phyloP scores from a whole-genome alignment of 257 asterid genomes.

The Perilla frutescens region DNA sequence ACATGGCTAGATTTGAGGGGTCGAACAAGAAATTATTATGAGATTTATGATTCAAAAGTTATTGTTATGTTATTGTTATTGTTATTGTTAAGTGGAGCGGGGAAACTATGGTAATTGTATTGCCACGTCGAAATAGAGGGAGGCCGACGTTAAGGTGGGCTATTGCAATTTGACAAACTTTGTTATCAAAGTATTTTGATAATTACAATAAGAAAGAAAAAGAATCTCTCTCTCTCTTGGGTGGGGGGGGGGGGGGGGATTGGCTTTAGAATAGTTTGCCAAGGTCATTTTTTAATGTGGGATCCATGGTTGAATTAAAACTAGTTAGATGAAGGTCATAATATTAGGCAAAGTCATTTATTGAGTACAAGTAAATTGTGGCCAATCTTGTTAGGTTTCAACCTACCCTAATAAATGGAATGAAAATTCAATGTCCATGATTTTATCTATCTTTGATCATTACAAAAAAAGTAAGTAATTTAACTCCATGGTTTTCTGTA shows the following conservation, averaged over 20 bases:
- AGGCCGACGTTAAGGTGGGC: slow-evolving; percentile 41
- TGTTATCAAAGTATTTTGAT: slow-evolving; percentile 34
- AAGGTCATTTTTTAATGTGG: slow-evolving; percentile 39
- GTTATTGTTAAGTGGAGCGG: slow-evolving; percentile 15
- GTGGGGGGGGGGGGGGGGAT: no score
- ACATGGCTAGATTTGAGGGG: background rate
- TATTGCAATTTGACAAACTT: slow-evolving; percentile 48
- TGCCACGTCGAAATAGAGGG: slow-evolving; percentile 56
- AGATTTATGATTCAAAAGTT: slow-evolving; percentile 27
- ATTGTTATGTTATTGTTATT: slow-evolving; percentile 5
- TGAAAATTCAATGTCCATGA: slow-evolving; percentile 35
- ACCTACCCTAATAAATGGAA: slow-evolving; percentile 55
- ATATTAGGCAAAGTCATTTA: slow-evolving; percentile 51
- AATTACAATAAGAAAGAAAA: background rate
- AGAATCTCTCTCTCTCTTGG: background rate
- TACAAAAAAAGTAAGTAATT: background rate
- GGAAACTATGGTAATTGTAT: slow-evolving; percentile 48
- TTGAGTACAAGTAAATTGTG: slow-evolving; percentile 48
- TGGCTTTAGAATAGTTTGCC: background rate
- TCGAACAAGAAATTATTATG: background rate
- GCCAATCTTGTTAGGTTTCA: slow-evolving; percentile 49
- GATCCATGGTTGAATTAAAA: slow-evolving; percentile 49
- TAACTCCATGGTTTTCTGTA: background rate
- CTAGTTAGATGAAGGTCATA: slow-evolving; percentile 48
- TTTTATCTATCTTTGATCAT: slow-evolving; percentile 33